Base-by-base conservation (phyloP, 441 rosid genomes). In the Hura crepitans region DNA sequence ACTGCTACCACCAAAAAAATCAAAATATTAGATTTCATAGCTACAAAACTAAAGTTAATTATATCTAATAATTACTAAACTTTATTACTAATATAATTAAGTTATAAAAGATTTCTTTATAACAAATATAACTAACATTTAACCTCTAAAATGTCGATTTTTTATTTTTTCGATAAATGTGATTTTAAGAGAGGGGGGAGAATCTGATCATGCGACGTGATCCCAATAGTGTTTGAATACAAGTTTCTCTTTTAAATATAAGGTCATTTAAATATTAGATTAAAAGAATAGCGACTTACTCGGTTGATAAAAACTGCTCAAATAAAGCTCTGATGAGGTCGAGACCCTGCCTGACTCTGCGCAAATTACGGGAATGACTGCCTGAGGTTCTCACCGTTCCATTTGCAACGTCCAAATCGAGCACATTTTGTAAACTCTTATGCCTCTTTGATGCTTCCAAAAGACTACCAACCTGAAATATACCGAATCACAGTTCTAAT, bases 311-410 rank as follows among this genome's bases (percentile, higher is more conserved):
- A 65, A 95, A 95, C 28, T 89, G 87, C 73, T 90, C 83, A 53
- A 95, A 92, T 31, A 95, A 78, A 73, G 87, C 96, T 62, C 97
- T 81, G 77, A 95, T 85, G 74, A 92, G 95, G 68, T 92, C 97
- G 63, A 90, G 87, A 59, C 99, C 99, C 84, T 89, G 96, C 75
- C 98, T 84, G 23, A 92, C 93, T 8, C 99, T 82, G 39, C 97
- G 75, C n/a, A 95, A 75, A 61, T 95, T 92, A 4, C 99, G 88
- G 0, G 96, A 79, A 79, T 83, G 86, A 78, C 97, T 95, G 70
- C 99, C 96, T 2, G 81, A 85, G 28, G 82, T 76, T 76, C 88
- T 90, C 39, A 95, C 97, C 0, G 90, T 85, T 20, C 77, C 70
- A 13, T 87, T 87, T 42, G 84, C 79, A 15, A 85, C 77, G 50